phyloP scores from a whole-genome alignment of 208 protist genomes.

The Histomonas meleagridis region DNA sequence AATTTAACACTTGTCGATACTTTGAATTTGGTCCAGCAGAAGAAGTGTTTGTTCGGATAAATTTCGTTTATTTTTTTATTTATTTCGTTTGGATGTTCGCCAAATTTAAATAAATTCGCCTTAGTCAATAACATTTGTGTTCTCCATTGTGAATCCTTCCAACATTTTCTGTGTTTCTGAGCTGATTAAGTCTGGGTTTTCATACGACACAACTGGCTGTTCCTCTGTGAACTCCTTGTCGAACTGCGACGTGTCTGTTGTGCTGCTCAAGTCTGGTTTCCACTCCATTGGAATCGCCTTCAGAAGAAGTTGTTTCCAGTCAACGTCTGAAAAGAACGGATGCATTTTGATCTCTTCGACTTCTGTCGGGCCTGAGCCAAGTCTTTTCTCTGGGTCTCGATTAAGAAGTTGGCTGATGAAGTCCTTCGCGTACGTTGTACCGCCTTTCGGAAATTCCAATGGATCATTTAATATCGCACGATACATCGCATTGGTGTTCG shows the following conservation, averaged over 20 bases:
- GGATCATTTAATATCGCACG: slow-evolving; percentile 53
- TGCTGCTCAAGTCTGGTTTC: slow-evolving; percentile 32
- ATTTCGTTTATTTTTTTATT: no score
- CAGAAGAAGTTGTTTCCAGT: slow-evolving; percentile 37
- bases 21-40: no score
- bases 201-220: neutral
- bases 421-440: slow-evolving; percentile 46
- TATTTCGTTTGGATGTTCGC: no score
- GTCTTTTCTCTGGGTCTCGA: slow-evolving; percentile 40
- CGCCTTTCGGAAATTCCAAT: slow-evolving; percentile 48
- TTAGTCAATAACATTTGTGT: no score
- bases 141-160: neutral
- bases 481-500: slow-evolving; percentile 57
- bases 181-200: neutral
- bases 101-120: no score
- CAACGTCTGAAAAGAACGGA: slow-evolving; percentile 40
- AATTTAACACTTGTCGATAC: no score
- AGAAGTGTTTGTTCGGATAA: no score
- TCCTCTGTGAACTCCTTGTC: slow-evolving; percentile 23
- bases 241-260: neutral
- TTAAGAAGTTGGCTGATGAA: slow-evolving; percentile 46
- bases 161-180: neutral
- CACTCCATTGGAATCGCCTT: slow-evolving; percentile 39
- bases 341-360: slow-evolving; percentile 51
- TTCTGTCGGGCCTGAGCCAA: slow-evolving; percentile 41